Conservation (phyloP, 2,329 filamentous ascomycete genomes). For the Trichoderma sp. region DNA sequence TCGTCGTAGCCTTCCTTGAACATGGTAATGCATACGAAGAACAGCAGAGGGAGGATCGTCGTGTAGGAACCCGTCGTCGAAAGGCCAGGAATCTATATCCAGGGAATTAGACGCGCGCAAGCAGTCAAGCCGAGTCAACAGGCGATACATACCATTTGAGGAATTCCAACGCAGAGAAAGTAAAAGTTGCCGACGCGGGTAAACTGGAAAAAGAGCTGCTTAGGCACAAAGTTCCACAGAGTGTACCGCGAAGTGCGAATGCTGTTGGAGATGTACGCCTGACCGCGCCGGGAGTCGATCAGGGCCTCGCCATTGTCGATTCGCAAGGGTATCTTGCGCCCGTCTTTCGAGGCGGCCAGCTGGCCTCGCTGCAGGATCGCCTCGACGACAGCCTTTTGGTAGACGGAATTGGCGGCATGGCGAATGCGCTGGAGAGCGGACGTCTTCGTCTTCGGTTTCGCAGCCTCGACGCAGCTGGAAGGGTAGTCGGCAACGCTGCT, state of each 20-base stretch:
- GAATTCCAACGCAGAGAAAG: slow-evolving; percentile 79
- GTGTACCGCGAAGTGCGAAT: slow-evolving; percentile 86
- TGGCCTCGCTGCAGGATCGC: slow-evolving; percentile 65
- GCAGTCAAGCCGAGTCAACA: not conserved
- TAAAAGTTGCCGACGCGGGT: slow-evolving; percentile 86
- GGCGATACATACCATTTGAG: slow-evolving; percentile 62
- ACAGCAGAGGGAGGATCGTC: slow-evolving; percentile 71
- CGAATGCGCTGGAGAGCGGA: slow-evolving; percentile 31
- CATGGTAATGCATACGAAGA: slow-evolving; percentile 80
- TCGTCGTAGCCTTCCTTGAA: slow-evolving; percentile 88
- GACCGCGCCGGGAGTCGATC: slow-evolving; percentile 54
- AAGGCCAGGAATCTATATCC: slow-evolving; percentile 61
- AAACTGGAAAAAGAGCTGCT: slow-evolving; percentile 83
- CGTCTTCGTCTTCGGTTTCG: slow-evolving; percentile 5
- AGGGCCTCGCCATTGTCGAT: slow-evolving; percentile 46
- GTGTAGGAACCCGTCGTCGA: slow-evolving; percentile 77
- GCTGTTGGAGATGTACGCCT: slow-evolving; percentile 57
- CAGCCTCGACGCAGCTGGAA: slow-evolving; percentile 16
- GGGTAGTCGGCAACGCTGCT: slow-evolving; percentile 19
- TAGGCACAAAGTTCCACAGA: slow-evolving; percentile 80
- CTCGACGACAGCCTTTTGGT: slow-evolving; percentile 48
- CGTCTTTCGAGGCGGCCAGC: slow-evolving; percentile 72
- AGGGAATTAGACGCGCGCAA: slow-evolving; percentile 50
- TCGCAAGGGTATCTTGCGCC: slow-evolving; percentile 53
- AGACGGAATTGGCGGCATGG: slow-evolving; percentile 34